Conservation (phyloP, 1,284 basidiomycete species). For the Pseudozyma tsukubaensis region DNA sequence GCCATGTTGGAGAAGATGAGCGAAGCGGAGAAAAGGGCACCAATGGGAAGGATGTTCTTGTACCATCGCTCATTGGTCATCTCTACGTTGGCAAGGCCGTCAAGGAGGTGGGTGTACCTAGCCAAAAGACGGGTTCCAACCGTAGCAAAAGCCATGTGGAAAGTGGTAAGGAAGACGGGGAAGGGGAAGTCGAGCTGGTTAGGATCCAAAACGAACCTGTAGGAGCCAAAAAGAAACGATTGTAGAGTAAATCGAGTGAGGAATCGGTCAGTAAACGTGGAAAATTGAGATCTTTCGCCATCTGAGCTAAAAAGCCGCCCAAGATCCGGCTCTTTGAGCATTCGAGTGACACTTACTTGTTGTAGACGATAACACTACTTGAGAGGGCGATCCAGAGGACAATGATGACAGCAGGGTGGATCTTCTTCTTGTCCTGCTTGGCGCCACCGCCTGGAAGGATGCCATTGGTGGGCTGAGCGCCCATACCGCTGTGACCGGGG, state of each 20-base stretch:
- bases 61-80: constrained; percentile 74
- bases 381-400: constrained; percentile 90
- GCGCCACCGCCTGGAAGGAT: constrained; percentile 54
- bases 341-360: constrained; percentile 70
- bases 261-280: neutral
- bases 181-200: constrained; percentile 63
- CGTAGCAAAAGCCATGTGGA: constrained; percentile 74
- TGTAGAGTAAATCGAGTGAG: constrained; percentile 72
- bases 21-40: constrained; percentile 88
- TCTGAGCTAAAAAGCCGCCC: neutral
- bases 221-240: constrained; percentile 75
- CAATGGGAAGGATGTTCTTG: constrained; percentile 91
- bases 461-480: constrained; percentile 38
- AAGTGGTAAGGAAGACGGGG: constrained; percentile 69
- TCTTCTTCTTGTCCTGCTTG: constrained; percentile 60
- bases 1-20: constrained; percentile 94
- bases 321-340: neutral
- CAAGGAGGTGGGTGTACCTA: constrained; percentile 87
- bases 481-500: constrained; percentile 53
- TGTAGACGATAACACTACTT: constrained; percentile 94
- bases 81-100: constrained; percentile 83
- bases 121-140: constrained; percentile 89
- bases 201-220: constrained; percentile 47
- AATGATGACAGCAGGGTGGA: constrained; percentile 76
- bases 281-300: neutral